phyloP scores from a whole-genome alignment of 306 rosid species.

The Quercus ilex region DNA sequence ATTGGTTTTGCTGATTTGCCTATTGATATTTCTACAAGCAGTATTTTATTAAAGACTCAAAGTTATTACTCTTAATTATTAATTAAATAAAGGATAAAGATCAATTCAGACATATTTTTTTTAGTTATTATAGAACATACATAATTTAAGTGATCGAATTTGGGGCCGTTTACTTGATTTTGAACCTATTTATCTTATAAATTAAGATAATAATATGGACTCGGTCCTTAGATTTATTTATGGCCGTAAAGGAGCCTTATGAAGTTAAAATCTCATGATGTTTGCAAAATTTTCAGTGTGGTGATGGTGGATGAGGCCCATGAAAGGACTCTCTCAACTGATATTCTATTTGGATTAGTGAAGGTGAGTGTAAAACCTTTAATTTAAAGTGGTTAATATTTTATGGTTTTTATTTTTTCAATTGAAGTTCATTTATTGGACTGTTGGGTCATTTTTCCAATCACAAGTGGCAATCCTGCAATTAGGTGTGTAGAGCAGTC shows the following conservation, averaged over 20 bases:
- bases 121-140: no score
- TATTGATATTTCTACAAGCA: no score
- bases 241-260: no score
- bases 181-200: no score
- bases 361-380: slow-evolving; percentile 53
- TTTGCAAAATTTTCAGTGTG: slow-evolving; percentile 57
- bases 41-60: no score
- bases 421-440: slow-evolving; percentile 15
- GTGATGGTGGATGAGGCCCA: slow-evolving; percentile 99
- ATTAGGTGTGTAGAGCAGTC: slow-evolving; percentile 6
- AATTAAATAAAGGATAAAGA: no score
- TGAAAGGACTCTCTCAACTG: slow-evolving; percentile 97
- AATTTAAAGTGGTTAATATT: background rate
- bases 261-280: background rate
- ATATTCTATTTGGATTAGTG: slow-evolving; percentile 89
- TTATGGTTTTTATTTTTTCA: background rate
- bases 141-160: no score
- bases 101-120: no score
- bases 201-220: no score
- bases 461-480: slow-evolving; percentile 16
- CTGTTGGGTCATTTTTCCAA: slow-evolving; percentile 2
- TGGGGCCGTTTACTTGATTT: no score
- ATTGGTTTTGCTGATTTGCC: background rate
- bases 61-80: no score
- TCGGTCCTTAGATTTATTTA: no score